Base-by-base conservation (phyloP, 345 rosid species). In the Syzygium aqueum region DNA sequence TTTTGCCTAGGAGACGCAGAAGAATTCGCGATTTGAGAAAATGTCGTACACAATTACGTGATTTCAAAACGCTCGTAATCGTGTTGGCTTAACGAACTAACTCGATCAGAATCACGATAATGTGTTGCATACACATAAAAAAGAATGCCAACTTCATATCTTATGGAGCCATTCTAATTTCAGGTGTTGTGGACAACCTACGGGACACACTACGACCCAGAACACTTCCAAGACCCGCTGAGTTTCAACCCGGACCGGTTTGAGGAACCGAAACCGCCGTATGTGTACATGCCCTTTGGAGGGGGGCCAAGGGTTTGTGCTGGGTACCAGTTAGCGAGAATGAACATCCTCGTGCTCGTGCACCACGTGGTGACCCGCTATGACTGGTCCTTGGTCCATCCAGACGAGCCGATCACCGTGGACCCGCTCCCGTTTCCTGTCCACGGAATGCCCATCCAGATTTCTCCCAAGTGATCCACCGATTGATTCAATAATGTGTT, bases 231-330 rank as follows among this genome's bases (percentile, higher is more conserved):
- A 86, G 94, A 95, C 61, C 93, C 96, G 25, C 57, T 46, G 88
- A 92, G 90, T 86, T 95, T 94, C 86, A 59, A 92, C 43, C 82
- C 82, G 14, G 49, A 73, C 14, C 82, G 82, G 82, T 73, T 73
- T 11, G 49, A 73, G 3, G 82, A 96, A 96, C 2, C 89, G 11
- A 53, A 90, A 27, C 93, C 93, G 4, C 93, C 96, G 9, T 96
- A 93, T 28, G 93, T 89, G 10, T 94, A 89, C 85, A 86, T 96
- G 40, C 95, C 97, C 13, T 94, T 95, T 19, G 97, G 98, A 78
- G 97, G 95, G 87, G 98, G 98, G 50, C 93, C 95, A 22, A 93
- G 97, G 87, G 87, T 91, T 11, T 94, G 97, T 61, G 95, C 96
- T 7, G 98, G 98, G 23, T 92, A 92, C 90, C 98, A 93, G 85